phyloP scores from a whole-genome alignment of 306 rosid genomes.

The Adenanthera pavonina region DNA sequence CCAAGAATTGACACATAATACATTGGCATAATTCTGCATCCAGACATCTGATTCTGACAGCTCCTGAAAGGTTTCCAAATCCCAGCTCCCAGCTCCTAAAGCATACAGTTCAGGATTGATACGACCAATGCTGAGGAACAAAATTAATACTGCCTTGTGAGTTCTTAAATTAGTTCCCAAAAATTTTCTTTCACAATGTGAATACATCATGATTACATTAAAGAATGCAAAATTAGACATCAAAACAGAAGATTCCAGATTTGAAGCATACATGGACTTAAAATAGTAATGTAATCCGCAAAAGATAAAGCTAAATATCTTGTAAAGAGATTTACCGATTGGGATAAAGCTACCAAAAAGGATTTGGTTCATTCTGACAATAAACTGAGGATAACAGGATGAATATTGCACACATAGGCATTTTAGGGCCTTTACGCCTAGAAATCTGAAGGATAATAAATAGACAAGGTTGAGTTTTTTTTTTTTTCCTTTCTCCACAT shows the following conservation, averaged over 20 bases:
- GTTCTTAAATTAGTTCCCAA: constrained; percentile 36
- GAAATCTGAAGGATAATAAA: constrained; percentile 15
- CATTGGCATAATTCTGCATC: constrained; percentile 81
- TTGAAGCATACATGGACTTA: background rate
- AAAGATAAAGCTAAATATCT: background rate
- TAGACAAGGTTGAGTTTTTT: background rate
- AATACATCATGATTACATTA: constrained; percentile 21
- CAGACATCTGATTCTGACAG: constrained; percentile 59
- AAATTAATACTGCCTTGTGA: constrained; percentile 31
- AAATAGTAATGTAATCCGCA: background rate
- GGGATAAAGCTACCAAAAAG: constrained; percentile 17
- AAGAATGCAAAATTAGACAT: constrained; percentile 29
- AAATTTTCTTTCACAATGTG: constrained; percentile 28
- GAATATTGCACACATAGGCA: constrained; percentile 5
- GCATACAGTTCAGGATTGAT: constrained; percentile 83
- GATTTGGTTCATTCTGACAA: constrained; percentile 19
- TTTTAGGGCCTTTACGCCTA: constrained; percentile 5
- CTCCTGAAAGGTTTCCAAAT: constrained; percentile 48
- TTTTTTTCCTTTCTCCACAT: background rate
- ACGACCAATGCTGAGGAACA: constrained; percentile 81
- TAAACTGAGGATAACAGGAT: background rate
- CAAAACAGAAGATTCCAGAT: constrained; percentile 40
- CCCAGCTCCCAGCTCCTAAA: constrained; percentile 72
- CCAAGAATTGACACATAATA: constrained; percentile 90
- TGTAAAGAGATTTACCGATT: background rate